Base-by-base conservation (phyloP, 1,284 basidiomycete species). In the Ustilago sp. region DNA sequence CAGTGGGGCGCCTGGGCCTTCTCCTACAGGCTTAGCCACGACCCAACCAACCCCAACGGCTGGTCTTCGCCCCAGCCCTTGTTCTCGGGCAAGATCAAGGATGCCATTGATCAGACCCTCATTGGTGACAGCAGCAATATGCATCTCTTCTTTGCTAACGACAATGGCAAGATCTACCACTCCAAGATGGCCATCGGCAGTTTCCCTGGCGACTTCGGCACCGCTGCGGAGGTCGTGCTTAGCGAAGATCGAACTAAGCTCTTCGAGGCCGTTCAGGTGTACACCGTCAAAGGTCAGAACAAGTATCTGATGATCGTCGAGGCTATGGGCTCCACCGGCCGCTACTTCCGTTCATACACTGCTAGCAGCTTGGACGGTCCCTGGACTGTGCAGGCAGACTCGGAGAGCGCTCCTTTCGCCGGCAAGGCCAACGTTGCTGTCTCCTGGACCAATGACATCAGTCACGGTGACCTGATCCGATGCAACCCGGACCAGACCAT, bases 221-320 rank as follows among this genome's bases (percentile, higher is more conserved):
- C 51, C n/a, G 28, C 47, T n/a, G 36, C 35, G 13, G 60, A 72
- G 41, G 69, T 72, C 5, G 47, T 72, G 12, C 63, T 72, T 34
- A 67, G 63, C 60, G 69, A 19, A 19, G 19, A 19, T 19, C 19
- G 19, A 19, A 19, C 28, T 1, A 66, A 67, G n/a, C 57, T 72
- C 28, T 72, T 63, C 23, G 69, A 72, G 47, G 63, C 63, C 0
- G 69, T 72, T 7, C 69, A 72, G 57, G 69, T 72, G 3, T 72
- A 72, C 64, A 72, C 63, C 4, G 56, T 72, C 13, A 38, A 59
- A 5, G 69, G 69, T 19, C 64, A 59, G 50, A 67, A 67, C 53
- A 62, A 67, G 63, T 72, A 72, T 15, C 60, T 72, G 55, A 72
- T 72, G 69, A 63, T 72, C 12, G 69, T 72, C 19, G 69, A 72